phyloP scores from a whole-genome alignment of 352 stramenopile species.

The Elongisporangium senticosum region DNA sequence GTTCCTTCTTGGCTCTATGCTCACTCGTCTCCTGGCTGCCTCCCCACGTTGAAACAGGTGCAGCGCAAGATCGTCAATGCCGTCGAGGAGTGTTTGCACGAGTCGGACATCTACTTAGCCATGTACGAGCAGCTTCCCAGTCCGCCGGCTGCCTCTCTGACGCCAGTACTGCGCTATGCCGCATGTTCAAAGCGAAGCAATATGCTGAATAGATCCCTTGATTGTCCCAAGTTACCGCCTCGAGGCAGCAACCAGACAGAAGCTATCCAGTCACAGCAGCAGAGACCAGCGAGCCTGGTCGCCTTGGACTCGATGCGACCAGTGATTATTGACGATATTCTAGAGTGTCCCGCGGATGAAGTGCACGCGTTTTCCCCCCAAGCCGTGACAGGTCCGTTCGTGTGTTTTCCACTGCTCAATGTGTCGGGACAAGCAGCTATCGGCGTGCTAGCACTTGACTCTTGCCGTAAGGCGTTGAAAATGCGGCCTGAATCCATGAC shows the following conservation, averaged over 20 bases:
- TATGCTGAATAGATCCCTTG: not conserved
- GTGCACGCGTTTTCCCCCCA: constrained; percentile 20
- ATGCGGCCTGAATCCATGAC: constrained; percentile 63
- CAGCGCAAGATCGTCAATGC: constrained; percentile 53
- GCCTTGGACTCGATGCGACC: constrained; percentile 21
- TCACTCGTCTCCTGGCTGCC: constrained; percentile 13
- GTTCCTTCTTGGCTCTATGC: constrained; percentile 9
- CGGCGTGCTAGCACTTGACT: constrained; percentile 53
- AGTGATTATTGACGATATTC: constrained; percentile 35
- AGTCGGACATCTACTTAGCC: constrained; percentile 68
- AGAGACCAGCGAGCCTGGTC: constrained; percentile 21
- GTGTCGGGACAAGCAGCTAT: constrained; percentile 14
- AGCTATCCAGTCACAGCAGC: not conserved
- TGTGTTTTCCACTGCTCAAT: constrained; percentile 41
- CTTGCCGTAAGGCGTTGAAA: constrained; percentile 39
- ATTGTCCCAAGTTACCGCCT: not conserved
- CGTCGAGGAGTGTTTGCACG: constrained; percentile 47
- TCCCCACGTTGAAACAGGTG: constrained; percentile 55
- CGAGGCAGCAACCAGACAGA: constrained; percentile 6
- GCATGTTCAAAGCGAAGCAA: constrained; percentile 23
- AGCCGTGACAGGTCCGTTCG: constrained; percentile 34
- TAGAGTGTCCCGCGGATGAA: constrained; percentile 2
- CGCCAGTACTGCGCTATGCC: constrained; percentile 35
- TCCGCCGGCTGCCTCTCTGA: constrained; percentile 16
- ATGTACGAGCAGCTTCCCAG: constrained; percentile 54